phyloP scores from a whole-genome alignment of 2,329 filamentous ascomycete species.

The Fusarium drepaniforme region DNA sequence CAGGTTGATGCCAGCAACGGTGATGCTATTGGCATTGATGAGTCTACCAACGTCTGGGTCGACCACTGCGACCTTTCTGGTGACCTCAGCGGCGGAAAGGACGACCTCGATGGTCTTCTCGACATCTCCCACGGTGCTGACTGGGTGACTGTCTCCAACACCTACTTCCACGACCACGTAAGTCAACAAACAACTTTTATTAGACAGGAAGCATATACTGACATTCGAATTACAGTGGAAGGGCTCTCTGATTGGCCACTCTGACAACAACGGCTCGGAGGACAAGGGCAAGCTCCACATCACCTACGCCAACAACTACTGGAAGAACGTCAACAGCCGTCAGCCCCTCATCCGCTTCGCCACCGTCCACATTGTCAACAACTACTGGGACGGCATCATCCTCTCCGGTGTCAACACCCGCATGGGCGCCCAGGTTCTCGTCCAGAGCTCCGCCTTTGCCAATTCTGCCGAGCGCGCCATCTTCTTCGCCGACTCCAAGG shows the following conservation, averaged over 20 bases:
- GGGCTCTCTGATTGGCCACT: conserved; percentile 70
- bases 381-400: conserved; percentile 59
- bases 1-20: conserved; percentile 67
- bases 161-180: conserved; percentile 49
- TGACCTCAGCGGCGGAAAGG: conserved; percentile 70
- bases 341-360: conserved; percentile 74
- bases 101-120: conserved; percentile 76
- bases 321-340: conserved; percentile 72
- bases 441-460: conserved; percentile 67
- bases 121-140: conserved; percentile 74
- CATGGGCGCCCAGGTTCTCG: conserved; percentile 66
- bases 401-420: conserved; percentile 66
- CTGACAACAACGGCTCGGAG: conserved; percentile 65
- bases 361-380: conserved; percentile 71
- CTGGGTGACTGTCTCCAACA: conserved; percentile 63
- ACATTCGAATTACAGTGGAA: conserved; percentile 56
- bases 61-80: conserved; percentile 76
- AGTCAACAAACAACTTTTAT: neutral
- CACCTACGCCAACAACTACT: conserved; percentile 77
- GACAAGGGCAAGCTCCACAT: conserved; percentile 73
- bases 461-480: conserved; percentile 51
- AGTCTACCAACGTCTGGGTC: conserved; percentile 71
- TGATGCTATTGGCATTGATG: conserved; percentile 71
- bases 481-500: conserved; percentile 55
- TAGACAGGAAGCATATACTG: neutral